Conservation (phyloP, 768 basidiomycete genomes). For the Hebeloma cylindrosporum region DNA sequence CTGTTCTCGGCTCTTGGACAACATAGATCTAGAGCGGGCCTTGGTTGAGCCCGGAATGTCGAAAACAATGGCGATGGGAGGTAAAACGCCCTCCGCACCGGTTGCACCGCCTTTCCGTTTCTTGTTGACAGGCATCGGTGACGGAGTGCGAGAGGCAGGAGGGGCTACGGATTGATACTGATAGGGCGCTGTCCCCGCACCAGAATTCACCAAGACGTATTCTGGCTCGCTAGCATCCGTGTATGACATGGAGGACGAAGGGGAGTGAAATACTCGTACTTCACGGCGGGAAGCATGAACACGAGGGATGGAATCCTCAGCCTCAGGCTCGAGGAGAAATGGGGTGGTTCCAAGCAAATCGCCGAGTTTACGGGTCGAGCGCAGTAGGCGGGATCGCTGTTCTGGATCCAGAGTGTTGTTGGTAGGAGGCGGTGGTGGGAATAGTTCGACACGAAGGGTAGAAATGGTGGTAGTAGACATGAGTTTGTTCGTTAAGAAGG, state of each 20-base stretch:
- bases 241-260: constrained; percentile 14
- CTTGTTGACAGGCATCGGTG: constrained; percentile 12
- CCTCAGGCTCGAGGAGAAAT: constrained; percentile 30
- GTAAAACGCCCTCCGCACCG: constrained; percentile 5
- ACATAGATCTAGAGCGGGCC: constrained; percentile 13
- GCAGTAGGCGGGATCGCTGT: constrained; percentile 54
- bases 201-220: constrained; percentile 17
- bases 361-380: constrained; percentile 57
- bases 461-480: constrained; percentile 12
- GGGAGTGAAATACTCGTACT: constrained; percentile 12
- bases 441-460: constrained; percentile 5
- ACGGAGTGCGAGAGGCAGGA: constrained; percentile 16
- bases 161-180: constrained; percentile 13
- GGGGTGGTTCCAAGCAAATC: constrained; percentile 51
- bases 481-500: constrained; percentile 3
- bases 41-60: constrained; percentile 18
- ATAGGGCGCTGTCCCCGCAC: constrained; percentile 17
- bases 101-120: constrained; percentile 15
- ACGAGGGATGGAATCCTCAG: constrained; percentile 4
- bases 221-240: constrained; percentile 11
- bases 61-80: constrained; percentile 18
- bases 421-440: constrained; percentile 42
- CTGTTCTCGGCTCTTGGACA: constrained; percentile 16
- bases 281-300: constrained; percentile 6
- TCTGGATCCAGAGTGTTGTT: constrained; percentile 45